Conservation (phyloP, 2,329 filamentous ascomycete species). For the Beauveria rudraprayagi region DNA sequence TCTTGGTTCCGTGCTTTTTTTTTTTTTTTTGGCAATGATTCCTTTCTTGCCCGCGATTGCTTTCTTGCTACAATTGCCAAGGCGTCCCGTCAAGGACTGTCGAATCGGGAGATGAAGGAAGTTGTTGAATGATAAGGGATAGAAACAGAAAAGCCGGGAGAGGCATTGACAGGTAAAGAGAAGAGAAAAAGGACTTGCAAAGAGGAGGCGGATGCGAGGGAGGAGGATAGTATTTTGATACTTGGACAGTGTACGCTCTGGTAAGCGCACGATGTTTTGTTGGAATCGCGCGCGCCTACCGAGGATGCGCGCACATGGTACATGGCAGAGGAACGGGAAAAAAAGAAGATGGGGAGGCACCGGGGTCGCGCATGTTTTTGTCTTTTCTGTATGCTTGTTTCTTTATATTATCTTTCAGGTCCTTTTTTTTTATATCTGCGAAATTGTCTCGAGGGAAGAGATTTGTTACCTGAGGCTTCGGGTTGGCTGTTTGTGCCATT, state of each 20-base stretch:
- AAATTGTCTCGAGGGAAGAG: constrained; percentile 3
- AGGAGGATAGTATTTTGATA: neutral
- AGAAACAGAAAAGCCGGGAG: neutral
- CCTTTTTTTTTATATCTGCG: constrained; percentile 11
- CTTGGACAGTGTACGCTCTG: constrained; percentile 1
- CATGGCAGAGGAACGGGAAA: neutral
- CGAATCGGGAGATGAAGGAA: neutral
- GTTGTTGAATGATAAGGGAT: neutral
- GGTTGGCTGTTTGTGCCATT: constrained; percentile 9
- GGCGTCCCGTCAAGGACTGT: neutral
- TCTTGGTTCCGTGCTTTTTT: neutral
- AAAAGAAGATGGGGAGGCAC: neutral
- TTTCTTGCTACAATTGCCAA: neutral
- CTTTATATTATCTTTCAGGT: neutral
- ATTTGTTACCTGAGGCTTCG: neutral
- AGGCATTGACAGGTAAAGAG: neutral
- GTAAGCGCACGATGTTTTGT: neutral
- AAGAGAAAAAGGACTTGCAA: neutral
- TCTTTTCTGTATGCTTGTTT: neutral
- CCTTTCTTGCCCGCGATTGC: neutral
- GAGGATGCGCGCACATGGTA: neutral
- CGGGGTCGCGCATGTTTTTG: neutral
- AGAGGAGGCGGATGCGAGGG: neutral
- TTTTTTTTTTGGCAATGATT: neutral
- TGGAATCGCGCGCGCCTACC: neutral